A percentile compares a stretch with the other conserved stretches of the same genome.
These are phyloP conservation scores for Fusarium nanum DNA, from an alignment of 2,329 filamentous ascomycete genomes.

Conservation along the genomic window DNA sequence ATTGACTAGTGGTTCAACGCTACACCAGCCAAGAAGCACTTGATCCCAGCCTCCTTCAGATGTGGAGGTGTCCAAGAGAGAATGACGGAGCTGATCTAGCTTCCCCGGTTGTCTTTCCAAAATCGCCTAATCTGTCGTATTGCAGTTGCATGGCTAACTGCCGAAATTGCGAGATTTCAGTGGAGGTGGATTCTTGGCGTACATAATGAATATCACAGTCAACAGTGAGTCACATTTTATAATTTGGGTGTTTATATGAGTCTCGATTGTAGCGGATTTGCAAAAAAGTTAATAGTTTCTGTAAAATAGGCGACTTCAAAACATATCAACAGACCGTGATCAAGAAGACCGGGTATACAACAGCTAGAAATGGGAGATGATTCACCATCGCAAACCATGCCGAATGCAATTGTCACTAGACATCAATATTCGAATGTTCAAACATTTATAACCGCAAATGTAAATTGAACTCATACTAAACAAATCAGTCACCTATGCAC, in stretches of 20 bases:
- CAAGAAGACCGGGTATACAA: too few relatives aligned
- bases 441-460: too few relatives aligned
- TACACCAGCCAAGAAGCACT: not conserved
- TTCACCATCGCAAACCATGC: too few relatives aligned
- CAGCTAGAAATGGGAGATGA: too few relatives aligned
- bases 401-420: too few relatives aligned
- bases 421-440: too few relatives aligned
- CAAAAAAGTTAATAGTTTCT: too few relatives aligned
- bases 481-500: fast-evolving
- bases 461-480: too few relatives aligned
- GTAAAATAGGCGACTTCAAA: too few relatives aligned
- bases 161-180: not conserved
- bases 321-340: too few relatives aligned
- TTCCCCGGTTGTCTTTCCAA: not conserved
- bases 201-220: not conserved
- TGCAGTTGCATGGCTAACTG: not conserved
- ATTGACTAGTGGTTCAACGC: not conserved
- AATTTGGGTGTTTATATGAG: not conserved
- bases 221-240: fast-evolving
- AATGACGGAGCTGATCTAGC: not conserved
- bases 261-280: too few relatives aligned
- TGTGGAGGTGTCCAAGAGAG: not conserved
- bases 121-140: not conserved
- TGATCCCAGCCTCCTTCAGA: not conserved
- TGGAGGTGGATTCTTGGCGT: not conserved